Evolutionary conservation across 305 asterid genomes (phyloP).

Genomic region (Fraxinus latifolia): DNA sequence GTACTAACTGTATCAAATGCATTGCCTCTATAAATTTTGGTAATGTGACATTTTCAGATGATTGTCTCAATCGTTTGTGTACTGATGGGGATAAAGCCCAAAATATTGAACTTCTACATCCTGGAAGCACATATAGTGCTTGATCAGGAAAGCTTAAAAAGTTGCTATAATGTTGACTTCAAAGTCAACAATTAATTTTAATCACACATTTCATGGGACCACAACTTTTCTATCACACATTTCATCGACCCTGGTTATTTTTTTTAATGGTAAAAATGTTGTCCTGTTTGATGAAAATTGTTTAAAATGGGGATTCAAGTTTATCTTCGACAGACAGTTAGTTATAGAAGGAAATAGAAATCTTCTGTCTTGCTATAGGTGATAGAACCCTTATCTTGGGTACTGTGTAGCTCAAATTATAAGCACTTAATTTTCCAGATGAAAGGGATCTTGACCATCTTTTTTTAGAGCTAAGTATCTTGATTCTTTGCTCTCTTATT

Average conservation of each 20-base stretch:
- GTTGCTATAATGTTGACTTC: not conserved
- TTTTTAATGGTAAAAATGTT: not conserved
- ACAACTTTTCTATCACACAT: not conserved
- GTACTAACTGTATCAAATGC: not conserved
- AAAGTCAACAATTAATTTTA: not conserved
- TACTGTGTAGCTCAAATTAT: not conserved
- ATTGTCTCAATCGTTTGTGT: not conserved
- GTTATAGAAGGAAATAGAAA: not conserved
- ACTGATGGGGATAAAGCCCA: not conserved
- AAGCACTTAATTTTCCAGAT: not conserved
- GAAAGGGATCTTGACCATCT: not conserved
- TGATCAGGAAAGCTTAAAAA: not conserved
- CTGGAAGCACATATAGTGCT: not conserved
- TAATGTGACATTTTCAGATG: not conserved
- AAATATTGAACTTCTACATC: not conserved
- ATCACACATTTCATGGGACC: not conserved
- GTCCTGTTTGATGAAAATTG: not conserved
- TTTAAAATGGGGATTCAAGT: not conserved
- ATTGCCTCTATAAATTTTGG: not conserved
- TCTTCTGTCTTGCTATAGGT: not conserved
- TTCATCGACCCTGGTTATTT: not conserved
- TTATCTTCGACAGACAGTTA: not conserved
- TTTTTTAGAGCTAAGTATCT: not conserved
- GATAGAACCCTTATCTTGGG: not conserved
- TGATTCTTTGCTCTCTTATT: constrained; percentile 11